phyloP scores from a whole-genome alignment of 352 stramenopile genomes.

The Pythium insidiosum region DNA sequence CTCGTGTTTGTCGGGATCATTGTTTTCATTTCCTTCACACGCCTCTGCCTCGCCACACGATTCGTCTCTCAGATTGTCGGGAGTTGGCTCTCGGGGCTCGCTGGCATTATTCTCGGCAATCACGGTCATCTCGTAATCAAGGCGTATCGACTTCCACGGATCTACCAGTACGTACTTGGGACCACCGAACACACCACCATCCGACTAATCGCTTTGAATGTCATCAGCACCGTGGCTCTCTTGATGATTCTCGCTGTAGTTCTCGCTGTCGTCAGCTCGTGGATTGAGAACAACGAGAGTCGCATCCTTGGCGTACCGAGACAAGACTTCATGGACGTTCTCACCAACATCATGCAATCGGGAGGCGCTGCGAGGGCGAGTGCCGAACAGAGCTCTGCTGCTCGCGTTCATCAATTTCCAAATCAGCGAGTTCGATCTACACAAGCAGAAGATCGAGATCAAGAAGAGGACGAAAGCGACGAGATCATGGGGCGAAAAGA shows the following conservation, averaged over 20 bases:
- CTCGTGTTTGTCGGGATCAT: constrained; percentile 10
- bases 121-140: constrained; percentile 43
- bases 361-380: constrained; percentile 13
- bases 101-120: constrained; percentile 45
- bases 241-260: constrained; percentile 34
- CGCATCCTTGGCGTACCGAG: constrained; percentile 49
- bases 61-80: constrained; percentile 53
- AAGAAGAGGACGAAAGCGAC: constrained; percentile 16
- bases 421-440: neutral
- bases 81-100: constrained; percentile 51
- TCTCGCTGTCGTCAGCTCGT: constrained; percentile 45
- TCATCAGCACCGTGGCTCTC: constrained; percentile 28
- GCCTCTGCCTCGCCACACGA: constrained; percentile 32
- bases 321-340: constrained; percentile 50
- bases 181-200: too few species aligned
- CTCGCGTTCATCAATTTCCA: constrained; percentile 8
- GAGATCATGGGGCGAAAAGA: constrained; percentile 43
- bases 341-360: constrained; percentile 53
- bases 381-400: neutral
- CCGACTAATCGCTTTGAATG: too few species aligned
- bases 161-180: constrained; percentile 41
- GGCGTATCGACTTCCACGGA: constrained; percentile 31
- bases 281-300: constrained; percentile 78
- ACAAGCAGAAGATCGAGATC: constrained; percentile 3
- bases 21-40: constrained; percentile 23